phyloP scores from a whole-genome alignment of 83 land plant species.

The Picea mariana region DNA sequence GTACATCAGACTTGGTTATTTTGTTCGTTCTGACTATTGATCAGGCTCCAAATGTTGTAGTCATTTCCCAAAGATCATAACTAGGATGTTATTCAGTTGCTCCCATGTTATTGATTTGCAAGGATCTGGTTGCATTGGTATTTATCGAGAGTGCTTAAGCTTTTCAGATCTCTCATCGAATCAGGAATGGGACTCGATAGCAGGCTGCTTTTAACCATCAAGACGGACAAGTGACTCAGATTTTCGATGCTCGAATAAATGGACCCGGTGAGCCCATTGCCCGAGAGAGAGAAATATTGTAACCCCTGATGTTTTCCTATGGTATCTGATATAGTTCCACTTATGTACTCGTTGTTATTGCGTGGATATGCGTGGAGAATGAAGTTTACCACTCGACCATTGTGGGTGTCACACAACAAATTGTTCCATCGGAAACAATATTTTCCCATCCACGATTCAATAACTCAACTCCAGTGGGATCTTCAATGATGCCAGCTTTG shows the following conservation, averaged over 20 bases:
- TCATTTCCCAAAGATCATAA: too few relatives aligned
- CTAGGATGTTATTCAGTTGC: too few relatives aligned
- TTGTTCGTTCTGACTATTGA: too few relatives aligned
- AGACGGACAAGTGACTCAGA: too few relatives aligned
- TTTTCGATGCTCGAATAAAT: slow-evolving; percentile 36
- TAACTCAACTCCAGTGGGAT: slow-evolving; percentile 1
- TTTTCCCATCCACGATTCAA: neutral
- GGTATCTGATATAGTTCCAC: neutral
- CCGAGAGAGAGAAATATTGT: slow-evolving; percentile 62
- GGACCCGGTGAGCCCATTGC: slow-evolving; percentile 44
- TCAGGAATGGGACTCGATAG: too few relatives aligned
- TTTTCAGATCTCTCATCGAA: too few relatives aligned
- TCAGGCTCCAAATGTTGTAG: too few relatives aligned
- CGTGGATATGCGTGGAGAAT: neutral
- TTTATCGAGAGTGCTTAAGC: too few relatives aligned
- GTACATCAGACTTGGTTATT: too few relatives aligned
- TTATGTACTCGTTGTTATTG: neutral
- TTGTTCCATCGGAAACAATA: slow-evolving; percentile 1
- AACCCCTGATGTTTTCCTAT: slow-evolving; percentile 25
- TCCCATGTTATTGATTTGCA: too few relatives aligned
- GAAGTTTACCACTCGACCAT: neutral
- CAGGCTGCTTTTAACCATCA: too few relatives aligned
- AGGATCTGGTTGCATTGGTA: too few relatives aligned
- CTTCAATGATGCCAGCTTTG: neutral
- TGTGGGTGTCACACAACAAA: neutral